phyloP scores from a whole-genome alignment of 139 green algal species.

The Asterochloris erici region DNA sequence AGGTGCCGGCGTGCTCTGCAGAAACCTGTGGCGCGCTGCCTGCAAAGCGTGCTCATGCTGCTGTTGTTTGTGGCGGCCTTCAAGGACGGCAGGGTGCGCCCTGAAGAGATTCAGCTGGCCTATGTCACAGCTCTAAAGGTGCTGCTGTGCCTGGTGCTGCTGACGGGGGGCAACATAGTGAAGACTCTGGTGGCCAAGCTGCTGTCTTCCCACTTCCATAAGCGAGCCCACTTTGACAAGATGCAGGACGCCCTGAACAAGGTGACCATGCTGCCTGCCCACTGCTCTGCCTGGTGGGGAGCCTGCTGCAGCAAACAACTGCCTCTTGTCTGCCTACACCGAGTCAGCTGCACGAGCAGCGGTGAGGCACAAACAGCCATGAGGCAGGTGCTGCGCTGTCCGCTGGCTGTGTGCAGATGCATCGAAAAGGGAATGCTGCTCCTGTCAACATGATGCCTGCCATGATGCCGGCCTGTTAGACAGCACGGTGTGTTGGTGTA shows the following conservation, averaged over 20 bases:
- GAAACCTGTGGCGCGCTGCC: slow-evolving; percentile 6
- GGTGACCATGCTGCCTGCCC: slow-evolving; percentile 6
- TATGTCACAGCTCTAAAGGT: slow-evolving; percentile 17
- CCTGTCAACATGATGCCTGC: no score
- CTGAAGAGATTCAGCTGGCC: slow-evolving; percentile 6
- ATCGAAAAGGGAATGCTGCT: no score
- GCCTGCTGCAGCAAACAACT: no score
- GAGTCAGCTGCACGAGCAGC: no score
- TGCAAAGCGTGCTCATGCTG: slow-evolving; percentile 14
- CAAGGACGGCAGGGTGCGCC: background rate
- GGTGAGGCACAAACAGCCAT: no score
- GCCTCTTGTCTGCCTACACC: no score
- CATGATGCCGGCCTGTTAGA: no score
- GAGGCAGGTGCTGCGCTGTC: no score
- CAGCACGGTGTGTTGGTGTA: no score
- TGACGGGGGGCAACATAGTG: slow-evolving; percentile 27
- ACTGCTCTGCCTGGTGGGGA: no score
- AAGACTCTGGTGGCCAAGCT: slow-evolving; percentile 36
- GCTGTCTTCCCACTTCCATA: slow-evolving; percentile 62
- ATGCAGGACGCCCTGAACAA: slow-evolving; percentile 59
- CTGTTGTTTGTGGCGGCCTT: slow-evolving; percentile 23
- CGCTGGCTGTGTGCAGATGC: no score
- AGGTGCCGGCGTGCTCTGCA: slow-evolving; percentile 3
- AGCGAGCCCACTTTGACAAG: slow-evolving; percentile 62
- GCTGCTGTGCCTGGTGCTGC: slow-evolving; percentile 42